Conservation (phyloP, 805 yeast species). For the Saturnispora ahearnii region DNA sequence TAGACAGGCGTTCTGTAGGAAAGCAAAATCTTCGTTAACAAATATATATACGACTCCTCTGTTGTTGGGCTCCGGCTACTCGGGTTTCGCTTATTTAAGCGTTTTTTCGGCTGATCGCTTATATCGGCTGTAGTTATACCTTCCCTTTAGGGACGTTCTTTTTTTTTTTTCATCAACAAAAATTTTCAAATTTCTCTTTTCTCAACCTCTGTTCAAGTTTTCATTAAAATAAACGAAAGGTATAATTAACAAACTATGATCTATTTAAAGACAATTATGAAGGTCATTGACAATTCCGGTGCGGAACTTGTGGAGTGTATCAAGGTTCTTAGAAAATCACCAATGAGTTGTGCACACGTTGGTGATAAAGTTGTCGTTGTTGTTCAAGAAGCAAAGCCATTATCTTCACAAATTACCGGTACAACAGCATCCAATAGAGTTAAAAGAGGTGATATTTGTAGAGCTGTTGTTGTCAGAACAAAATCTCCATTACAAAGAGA, state of each 20-base stretch:
- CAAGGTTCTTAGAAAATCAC: conserved; percentile 85
- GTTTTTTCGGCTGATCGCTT: not conserved
- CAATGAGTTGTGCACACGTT: conserved; percentile 69
- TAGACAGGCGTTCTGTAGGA: not conserved
- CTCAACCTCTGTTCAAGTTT: not conserved
- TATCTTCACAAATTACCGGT: conserved; percentile 60
- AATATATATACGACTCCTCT: not conserved
- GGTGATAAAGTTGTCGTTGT: conserved; percentile 95
- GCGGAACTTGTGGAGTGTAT: conserved; percentile 94
- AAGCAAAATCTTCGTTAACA: not conserved
- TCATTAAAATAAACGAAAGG: not conserved
- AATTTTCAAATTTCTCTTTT: not conserved
- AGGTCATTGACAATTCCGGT: conserved; percentile 89
- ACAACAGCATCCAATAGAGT: conserved; percentile 70
- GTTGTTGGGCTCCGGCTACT: not conserved
- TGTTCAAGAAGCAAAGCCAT: conserved; percentile 81
- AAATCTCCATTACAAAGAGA: conserved; percentile 60
- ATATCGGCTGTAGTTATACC: too few relatives aligned
- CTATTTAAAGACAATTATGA: conserved; percentile 76
- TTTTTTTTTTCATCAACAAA: not conserved
- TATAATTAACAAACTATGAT: conserved; percentile 44
- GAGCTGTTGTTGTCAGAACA: conserved; percentile 92
- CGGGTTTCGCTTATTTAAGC: not conserved
- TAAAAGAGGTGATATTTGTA: conserved; percentile 90
- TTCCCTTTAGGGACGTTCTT: not conserved